phyloP scores from a whole-genome alignment of 202 grass and related monocot species.

The Setaria italica region DNA sequence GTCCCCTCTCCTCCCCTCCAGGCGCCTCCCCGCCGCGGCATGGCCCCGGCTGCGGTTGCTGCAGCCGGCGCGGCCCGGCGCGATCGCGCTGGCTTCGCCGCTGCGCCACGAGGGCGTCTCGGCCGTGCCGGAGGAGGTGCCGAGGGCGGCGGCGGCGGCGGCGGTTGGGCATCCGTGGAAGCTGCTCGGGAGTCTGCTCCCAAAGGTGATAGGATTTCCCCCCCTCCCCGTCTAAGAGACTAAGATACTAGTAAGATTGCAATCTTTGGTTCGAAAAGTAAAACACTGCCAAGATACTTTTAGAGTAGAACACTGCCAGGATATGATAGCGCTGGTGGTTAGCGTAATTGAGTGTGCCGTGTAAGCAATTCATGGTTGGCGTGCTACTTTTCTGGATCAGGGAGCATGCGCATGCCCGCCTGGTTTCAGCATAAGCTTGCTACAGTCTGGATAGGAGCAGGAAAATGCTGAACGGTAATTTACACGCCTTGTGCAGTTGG shows the following conservation, averaged over 20 bases:
- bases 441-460: neutral
- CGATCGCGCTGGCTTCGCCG: constrained; percentile 28
- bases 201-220: constrained; percentile 37
- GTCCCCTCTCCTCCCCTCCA: constrained; percentile 26
- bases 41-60: constrained; percentile 23
- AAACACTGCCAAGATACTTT: neutral
- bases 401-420: neutral
- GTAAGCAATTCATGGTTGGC: neutral
- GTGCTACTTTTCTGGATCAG: neutral
- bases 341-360: neutral
- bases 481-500: neutral
- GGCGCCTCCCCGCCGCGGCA: constrained; percentile 26
- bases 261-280: neutral
- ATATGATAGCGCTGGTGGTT: neutral
- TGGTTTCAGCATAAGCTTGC: neutral
- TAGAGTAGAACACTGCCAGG: neutral
- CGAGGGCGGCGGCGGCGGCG: neutral
- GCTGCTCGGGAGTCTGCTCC: constrained; percentile 41
- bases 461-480: neutral
- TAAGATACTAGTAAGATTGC: neutral
- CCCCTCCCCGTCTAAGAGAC: neutral
- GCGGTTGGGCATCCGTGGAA: constrained; percentile 13
- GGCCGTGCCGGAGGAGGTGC: neutral
- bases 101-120: constrained; percentile 22
- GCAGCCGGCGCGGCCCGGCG: neutral